Evolutionary conservation across 257 asterid species (phyloP).

Genomic region (Ballota nigra): DNA sequence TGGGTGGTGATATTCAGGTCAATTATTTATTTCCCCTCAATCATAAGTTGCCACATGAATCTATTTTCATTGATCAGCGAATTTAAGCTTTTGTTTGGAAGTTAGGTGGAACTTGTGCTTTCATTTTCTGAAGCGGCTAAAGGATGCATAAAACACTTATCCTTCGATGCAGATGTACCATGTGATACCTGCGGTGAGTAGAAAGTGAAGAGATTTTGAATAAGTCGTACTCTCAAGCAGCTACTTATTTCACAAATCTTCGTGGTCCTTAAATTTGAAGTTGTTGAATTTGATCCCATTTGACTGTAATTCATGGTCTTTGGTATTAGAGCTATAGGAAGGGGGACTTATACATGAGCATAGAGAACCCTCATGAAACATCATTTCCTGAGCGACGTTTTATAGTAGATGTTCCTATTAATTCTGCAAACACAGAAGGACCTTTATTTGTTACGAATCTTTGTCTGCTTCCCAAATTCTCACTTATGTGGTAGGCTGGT

Average conservation of each 20-base stretch:
- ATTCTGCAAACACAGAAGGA: background rate
- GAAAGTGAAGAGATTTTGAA: constrained; percentile 22
- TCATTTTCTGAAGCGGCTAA: constrained; percentile 83
- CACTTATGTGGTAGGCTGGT: background rate
- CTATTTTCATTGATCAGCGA: constrained; percentile 12
- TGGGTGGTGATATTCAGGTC: constrained; percentile 70
- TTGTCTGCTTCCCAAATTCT: background rate
- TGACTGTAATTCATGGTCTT: background rate
- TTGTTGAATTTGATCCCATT: constrained; percentile 11
- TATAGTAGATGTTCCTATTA: background rate
- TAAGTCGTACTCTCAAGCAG: constrained; percentile 8
- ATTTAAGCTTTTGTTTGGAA: constrained; percentile 13
- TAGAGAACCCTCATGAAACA: background rate
- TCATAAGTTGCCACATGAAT: constrained; percentile 20
- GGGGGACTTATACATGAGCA: background rate
- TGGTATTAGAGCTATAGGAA: background rate
- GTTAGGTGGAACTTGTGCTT: constrained; percentile 79
- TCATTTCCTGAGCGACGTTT: background rate
- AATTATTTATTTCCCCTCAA: constrained; percentile 14
- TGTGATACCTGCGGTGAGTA: constrained; percentile 87
- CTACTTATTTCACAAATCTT: constrained; percentile 2
- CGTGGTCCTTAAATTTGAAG: background rate
- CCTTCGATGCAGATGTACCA: constrained; percentile 82
- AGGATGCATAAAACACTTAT: constrained; percentile 82
- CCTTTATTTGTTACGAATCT: background rate